These are phyloP conservation scores for Nannizziopsis barbatae DNA, from an alignment of 2,329 filamentous ascomycete species.

Conservation along the genomic window DNA sequence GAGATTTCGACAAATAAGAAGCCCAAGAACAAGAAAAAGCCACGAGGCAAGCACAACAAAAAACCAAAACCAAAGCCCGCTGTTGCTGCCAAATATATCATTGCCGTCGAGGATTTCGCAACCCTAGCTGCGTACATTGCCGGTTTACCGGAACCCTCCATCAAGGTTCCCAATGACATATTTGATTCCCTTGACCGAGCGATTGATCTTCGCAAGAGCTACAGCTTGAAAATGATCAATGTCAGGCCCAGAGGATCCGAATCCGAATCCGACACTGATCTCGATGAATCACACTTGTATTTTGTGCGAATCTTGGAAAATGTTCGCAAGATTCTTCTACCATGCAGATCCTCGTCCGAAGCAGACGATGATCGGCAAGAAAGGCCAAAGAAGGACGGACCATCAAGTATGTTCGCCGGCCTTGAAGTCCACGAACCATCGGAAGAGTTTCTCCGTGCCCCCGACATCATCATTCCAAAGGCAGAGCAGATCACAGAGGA, in stretches of 20 bases:
- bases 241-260: conserved; percentile 12
- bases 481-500: conserved; percentile 8
- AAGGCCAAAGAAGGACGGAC: neutral
- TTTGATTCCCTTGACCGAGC: conserved; percentile 7
- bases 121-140: conserved; percentile 12
- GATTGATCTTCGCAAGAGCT: conserved; percentile 8
- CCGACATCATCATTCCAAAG: conserved; percentile 18
- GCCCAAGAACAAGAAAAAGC: conserved; percentile 9
- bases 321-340: conserved; percentile 9
- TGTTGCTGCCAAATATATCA: conserved; percentile 2
- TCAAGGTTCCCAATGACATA: conserved; percentile 10
- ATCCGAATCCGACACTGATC: no score
- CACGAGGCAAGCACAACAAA: neutral
- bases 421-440: conserved; percentile 33
- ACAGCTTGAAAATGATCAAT: neutral
- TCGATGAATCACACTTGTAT: conserved; percentile 14
- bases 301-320: conserved; percentile 13
- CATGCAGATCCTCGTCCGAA: neutral
- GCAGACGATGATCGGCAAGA: neutral
- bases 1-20: neutral
- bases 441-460: conserved; percentile 27
- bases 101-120: conserved; percentile 14
- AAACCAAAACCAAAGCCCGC: neutral
- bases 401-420: conserved; percentile 26
- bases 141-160: conserved; percentile 2